These are phyloP conservation scores for Amanita pallidorosea DNA, from an alignment of 768 basidiomycete species.

Conservation along the genomic window DNA sequence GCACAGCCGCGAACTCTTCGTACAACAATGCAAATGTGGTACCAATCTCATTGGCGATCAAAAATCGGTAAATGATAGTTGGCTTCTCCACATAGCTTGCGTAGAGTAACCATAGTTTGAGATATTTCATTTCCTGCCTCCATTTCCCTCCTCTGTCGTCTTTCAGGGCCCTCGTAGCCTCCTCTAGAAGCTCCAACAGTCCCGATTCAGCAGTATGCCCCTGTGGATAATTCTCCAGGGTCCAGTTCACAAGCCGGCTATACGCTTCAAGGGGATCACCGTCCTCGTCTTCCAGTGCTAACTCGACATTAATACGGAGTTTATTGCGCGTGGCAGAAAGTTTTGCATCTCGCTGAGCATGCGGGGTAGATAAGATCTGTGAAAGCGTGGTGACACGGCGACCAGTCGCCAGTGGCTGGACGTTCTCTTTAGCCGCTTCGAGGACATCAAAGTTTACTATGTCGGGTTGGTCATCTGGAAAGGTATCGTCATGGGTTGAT, in stretches of 20 bases:
- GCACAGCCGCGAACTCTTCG: slow-evolving; percentile 81
- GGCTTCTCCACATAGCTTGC: slow-evolving; percentile 88
- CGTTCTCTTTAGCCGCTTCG: slow-evolving; percentile 80
- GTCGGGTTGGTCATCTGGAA: slow-evolving; percentile 24
- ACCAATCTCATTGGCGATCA: slow-evolving; percentile 88
- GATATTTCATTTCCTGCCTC: slow-evolving; percentile 72
- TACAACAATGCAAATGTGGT: slow-evolving; percentile 73
- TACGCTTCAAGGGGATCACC: slow-evolving; percentile 83
- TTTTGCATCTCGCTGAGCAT: slow-evolving; percentile 63
- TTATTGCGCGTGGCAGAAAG: slow-evolving; percentile 54
- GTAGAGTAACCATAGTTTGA: slow-evolving; percentile 92
- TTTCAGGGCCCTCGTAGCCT: slow-evolving; percentile 79
- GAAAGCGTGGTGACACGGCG: slow-evolving; percentile 72
- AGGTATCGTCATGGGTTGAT: slow-evolving; percentile 27
- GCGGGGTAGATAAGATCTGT: slow-evolving; percentile 63
- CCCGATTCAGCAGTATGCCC: slow-evolving; percentile 85
- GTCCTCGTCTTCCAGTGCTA: slow-evolving; percentile 74
- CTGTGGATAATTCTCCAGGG: slow-evolving; percentile 88
- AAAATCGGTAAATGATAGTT: slow-evolving; percentile 78
- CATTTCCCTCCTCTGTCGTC: slow-evolving; percentile 66
- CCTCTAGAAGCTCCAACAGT: slow-evolving; percentile 86
- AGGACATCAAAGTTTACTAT: slow-evolving; percentile 77
- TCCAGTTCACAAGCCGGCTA: slow-evolving; percentile 81
- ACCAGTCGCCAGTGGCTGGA: slow-evolving; percentile 74
- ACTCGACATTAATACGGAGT: slow-evolving; percentile 60